Base-by-base conservation (phyloP, 2,329 filamentous ascomycete genomes). In the Teratosphaeria gauchensis region DNA sequence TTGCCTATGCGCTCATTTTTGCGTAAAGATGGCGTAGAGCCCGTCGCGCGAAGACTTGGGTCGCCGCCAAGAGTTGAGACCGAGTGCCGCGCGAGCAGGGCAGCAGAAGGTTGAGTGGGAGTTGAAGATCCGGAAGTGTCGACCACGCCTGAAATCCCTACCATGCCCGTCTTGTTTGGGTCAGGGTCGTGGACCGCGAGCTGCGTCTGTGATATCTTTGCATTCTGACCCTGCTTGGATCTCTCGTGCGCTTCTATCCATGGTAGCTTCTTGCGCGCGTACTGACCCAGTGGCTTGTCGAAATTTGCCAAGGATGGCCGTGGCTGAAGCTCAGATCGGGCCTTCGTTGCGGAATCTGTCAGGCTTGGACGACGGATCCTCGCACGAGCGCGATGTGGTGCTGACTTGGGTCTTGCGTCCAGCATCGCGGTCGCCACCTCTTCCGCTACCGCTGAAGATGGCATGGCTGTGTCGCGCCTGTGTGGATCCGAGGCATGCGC, bases 211-310 rank as follows among this genome's bases (percentile, higher is more conserved):
- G n/a, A 11, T 11, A 2, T 7, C n/a, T 35, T 11, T 31, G 51
- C 28, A 54, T n/a, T n/a, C n/a, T 56, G 33, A 54, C 32, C 52
- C 33, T 53, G 30, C 31, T 54, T 59, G 14, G n/a, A 30, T 51
- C 54, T 53, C 16, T 54, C 55, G 54, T 31, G 42, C 14, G 58
- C 57, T 35, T 65, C 62, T 30, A 66, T 61, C 65, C 65, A 67
- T 35, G 68, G 68, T 52, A 70, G 59, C 59, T 59, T 66, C 60
- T 68, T 69, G 19, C 64, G 60, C n/a, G 53, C 24, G 38, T 48
- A 48, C 16, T 48, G 42, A 21, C 42, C 21, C 42, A 48, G 16
- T 9, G 42, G 42, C 42, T 48, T 48, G 42, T 19, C 42, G n/a
- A 21, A 6, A 21, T 48, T 21, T n/a, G 16, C n/a, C 9, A 8